phyloP scores from a whole-genome alignment of 2,329 filamentous ascomycete genomes.

The Colletotrichum abscissum region DNA sequence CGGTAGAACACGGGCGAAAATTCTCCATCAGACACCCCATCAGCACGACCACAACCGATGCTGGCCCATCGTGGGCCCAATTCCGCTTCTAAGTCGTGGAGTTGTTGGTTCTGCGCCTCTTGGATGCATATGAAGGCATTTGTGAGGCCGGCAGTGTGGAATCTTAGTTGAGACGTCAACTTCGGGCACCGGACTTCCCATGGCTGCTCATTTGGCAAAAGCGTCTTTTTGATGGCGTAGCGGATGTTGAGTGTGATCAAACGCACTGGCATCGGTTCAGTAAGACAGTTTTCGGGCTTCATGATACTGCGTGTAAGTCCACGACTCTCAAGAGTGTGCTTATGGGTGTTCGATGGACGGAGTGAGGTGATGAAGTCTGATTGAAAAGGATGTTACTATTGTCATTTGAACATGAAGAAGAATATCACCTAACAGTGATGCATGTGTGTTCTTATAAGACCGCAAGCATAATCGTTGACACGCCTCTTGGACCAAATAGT shows the following conservation, averaged over 20 bases:
- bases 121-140: slow-evolving; percentile 74
- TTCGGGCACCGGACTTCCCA: slow-evolving; percentile 68
- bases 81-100: slow-evolving; percentile 65
- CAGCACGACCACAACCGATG: slow-evolving; percentile 74
- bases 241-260: slow-evolving; percentile 75
- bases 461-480: too few species aligned
- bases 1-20: slow-evolving; percentile 85
- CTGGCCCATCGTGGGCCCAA: slow-evolving; percentile 68
- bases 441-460: too few species aligned
- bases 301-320: background rate
- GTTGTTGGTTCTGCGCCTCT: slow-evolving; percentile 72
- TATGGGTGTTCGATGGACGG: too few species aligned
- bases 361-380: background rate
- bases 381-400: too few species aligned
- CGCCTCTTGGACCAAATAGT: too few species aligned
- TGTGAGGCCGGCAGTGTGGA: slow-evolving; percentile 60
- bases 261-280: slow-evolving; percentile 54
- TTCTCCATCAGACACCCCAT: slow-evolving; percentile 75
- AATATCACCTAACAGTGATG: too few species aligned
- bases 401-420: too few species aligned
- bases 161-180: slow-evolving; percentile 65
- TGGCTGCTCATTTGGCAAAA: slow-evolving; percentile 62
- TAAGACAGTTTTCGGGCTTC: background rate
- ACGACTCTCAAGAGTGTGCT: too few species aligned
- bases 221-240: slow-evolving; percentile 66